phyloP scores from a whole-genome alignment of 805 yeast genomes.

The Lipomyces starkeyi region DNA sequence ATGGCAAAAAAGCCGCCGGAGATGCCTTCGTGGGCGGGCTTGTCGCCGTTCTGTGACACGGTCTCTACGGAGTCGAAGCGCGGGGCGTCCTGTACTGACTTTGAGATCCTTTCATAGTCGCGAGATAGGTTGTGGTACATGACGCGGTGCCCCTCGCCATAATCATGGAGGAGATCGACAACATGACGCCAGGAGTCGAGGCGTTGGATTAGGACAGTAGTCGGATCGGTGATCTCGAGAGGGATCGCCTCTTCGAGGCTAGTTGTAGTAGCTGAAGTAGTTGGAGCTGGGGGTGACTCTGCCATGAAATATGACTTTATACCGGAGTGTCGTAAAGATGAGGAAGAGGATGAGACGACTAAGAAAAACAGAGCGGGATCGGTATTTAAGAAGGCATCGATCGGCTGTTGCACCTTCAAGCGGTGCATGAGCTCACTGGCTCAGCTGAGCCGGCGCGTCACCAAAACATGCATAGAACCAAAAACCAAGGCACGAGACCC shows the following conservation, averaged over 20 bases:
- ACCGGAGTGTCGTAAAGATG: neutral
- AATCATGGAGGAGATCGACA: slow-evolving; percentile 43
- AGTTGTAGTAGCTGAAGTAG: neutral
- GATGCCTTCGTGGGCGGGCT: slow-evolving; percentile 40
- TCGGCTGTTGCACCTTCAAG: neutral
- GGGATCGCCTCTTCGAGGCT: slow-evolving; percentile 33
- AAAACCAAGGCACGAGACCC: too few relatives aligned
- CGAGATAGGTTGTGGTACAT: slow-evolving; percentile 43
- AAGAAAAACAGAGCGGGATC: neutral
- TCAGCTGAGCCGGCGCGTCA: too few relatives aligned
- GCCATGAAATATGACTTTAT: neutral
- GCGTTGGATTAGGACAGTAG: slow-evolving; percentile 46
- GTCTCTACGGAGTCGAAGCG: slow-evolving; percentile 42
- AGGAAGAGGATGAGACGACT: neutral
- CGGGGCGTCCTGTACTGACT: slow-evolving; percentile 47
- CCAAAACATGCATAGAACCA: too few relatives aligned
- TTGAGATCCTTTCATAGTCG: slow-evolving; percentile 47
- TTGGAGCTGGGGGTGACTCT: neutral
- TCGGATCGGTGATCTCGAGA: slow-evolving; percentile 47
- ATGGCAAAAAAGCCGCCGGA: slow-evolving; percentile 47
- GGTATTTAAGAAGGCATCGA: neutral
- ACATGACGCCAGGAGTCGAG: slow-evolving; percentile 51
- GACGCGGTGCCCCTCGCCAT: slow-evolving; percentile 42
- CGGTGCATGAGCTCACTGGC: too few relatives aligned
- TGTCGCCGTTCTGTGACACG: slow-evolving; percentile 33